Conservation (phyloP, 257 asterid genomes). For the Jaltomata sinuosa region DNA sequence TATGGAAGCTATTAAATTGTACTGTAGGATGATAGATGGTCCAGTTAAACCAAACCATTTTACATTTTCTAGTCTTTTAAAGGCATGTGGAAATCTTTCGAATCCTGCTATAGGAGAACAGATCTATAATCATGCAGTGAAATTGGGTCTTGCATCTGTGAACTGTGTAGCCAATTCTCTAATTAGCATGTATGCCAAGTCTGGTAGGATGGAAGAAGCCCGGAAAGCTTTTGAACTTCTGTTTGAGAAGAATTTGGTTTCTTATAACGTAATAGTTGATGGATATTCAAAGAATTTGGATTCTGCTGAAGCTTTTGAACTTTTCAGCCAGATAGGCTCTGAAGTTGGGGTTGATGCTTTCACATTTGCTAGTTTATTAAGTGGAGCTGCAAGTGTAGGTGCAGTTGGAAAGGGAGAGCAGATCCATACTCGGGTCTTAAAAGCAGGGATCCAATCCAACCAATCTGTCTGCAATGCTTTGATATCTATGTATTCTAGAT, state of each 20-base stretch:
- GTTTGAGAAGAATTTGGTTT: slow-evolving; percentile 69
- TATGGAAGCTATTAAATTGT: slow-evolving; percentile 55
- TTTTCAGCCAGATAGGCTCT: slow-evolving; percentile 36
- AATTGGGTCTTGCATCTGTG: slow-evolving; percentile 52
- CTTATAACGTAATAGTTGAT: slow-evolving; percentile 56
- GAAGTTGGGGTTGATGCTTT: slow-evolving; percentile 55
- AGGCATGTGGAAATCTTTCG: slow-evolving; percentile 67
- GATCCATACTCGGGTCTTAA: slow-evolving; percentile 66
- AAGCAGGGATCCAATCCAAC: slow-evolving; percentile 50
- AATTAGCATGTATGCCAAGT: slow-evolving; percentile 69
- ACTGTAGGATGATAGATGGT: slow-evolving; percentile 52
- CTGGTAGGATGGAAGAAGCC: slow-evolving; percentile 71
- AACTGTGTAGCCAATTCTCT: slow-evolving; percentile 81
- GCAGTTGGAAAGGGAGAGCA: slow-evolving; percentile 90
- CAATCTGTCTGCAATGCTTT: slow-evolving; percentile 58
- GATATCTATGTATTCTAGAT: slow-evolving; percentile 86
- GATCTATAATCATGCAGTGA: slow-evolving; percentile 57
- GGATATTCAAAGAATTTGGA: slow-evolving; percentile 43
- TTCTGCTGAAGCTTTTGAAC: slow-evolving; percentile 47
- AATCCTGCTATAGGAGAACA: slow-evolving; percentile 49
- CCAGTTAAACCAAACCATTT: slow-evolving; percentile 80
- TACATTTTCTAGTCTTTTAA: slow-evolving; percentile 65
- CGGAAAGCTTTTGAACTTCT: slow-evolving; percentile 67
- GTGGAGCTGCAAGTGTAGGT: slow-evolving; percentile 93
- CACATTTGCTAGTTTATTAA: slow-evolving; percentile 81